Percentiles rank a stretch among this genome's conserved stretches.
These are phyloP conservation scores for Teratosphaeria zuluensis DNA, from an alignment of 2,329 filamentous ascomycete species.

Conservation along the genomic window DNA sequence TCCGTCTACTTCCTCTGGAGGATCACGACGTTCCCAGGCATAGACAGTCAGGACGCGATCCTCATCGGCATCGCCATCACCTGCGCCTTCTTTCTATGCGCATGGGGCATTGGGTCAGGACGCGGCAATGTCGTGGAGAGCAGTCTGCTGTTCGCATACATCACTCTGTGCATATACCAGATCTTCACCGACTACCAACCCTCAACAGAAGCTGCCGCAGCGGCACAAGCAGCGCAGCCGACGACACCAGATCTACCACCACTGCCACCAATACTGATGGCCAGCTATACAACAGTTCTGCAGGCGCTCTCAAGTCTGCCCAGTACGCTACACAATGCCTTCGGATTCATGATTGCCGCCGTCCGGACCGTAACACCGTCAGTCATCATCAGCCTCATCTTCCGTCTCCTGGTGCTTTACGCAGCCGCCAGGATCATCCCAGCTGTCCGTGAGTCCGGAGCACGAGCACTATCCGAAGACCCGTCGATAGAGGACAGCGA, in stretches of 20 bases:
- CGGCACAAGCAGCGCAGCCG: conserved; percentile 32
- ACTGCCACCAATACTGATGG: conserved; percentile 96
- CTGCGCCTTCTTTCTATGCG: conserved; percentile 82
- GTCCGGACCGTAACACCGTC: conserved; percentile 93
- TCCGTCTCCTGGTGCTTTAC: conserved; percentile 91
- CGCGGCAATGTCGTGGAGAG: conserved; percentile 93
- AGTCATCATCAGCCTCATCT: conserved; percentile 88
- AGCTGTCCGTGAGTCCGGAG: conserved; percentile 78
- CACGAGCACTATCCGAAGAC: conserved; percentile 71
- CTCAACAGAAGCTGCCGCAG: conserved; percentile 40
- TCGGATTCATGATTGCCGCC: conserved; percentile 80
- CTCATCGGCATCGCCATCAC: conserved; percentile 89
- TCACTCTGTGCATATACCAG: conserved; percentile 97
- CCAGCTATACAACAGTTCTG: conserved; percentile 85
- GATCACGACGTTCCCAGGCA: conserved; percentile 84
- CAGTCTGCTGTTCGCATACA: conserved; percentile 88
- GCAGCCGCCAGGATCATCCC: conserved; percentile 93
- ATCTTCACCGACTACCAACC: conserved; percentile 98
- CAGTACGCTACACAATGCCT: conserved; percentile 68
- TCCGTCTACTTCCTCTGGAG: conserved; percentile 95
- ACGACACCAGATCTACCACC: conserved; percentile 84
- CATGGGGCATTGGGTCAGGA: conserved; percentile 87
- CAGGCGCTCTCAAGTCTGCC: conserved; percentile 77
- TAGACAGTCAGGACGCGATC: conserved; percentile 83
- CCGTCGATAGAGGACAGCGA: conserved; percentile 65